Percentiles rank a stretch among this genome's conserved stretches.
Evolutionary conservation across 306 rosid genomes (phyloP).

Genomic region (Malus orientalis): DNA sequence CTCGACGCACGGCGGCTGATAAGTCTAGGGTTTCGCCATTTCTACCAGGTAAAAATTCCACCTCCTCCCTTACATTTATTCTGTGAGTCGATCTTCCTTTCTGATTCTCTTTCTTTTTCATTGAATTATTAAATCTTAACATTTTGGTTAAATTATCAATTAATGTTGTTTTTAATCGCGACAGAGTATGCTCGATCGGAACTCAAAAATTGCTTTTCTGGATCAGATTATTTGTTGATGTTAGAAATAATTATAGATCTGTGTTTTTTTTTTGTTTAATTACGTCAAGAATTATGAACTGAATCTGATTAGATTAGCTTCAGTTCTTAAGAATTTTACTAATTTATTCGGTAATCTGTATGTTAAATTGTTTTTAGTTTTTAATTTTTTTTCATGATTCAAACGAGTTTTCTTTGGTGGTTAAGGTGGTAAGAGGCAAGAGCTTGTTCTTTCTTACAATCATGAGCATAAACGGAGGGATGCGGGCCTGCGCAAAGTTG

Average conservation of each 20-base stretch:
- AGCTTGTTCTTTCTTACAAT: background rate
- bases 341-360: background rate
- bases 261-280: background rate
- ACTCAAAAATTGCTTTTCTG: background rate
- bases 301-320: background rate
- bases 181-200: background rate
- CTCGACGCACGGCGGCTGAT: background rate
- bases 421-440: background rate
- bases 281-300: background rate
- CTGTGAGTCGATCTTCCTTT: background rate
- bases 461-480: constrained; percentile 10
- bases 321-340: background rate
- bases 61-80: background rate
- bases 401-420: background rate
- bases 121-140: background rate
- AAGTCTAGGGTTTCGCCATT: background rate
- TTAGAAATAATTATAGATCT: background rate
- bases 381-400: background rate
- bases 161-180: background rate
- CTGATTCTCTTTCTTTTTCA: background rate
- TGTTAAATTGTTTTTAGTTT: background rate
- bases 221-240: background rate
- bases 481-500: constrained; percentile 22
- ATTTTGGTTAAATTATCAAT: background rate
- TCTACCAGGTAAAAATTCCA: constrained; percentile 5